These are phyloP conservation scores for Podila verticillata DNA, from an alignment of 192 early-diverging fungal genomes.

Conservation along the genomic window DNA sequence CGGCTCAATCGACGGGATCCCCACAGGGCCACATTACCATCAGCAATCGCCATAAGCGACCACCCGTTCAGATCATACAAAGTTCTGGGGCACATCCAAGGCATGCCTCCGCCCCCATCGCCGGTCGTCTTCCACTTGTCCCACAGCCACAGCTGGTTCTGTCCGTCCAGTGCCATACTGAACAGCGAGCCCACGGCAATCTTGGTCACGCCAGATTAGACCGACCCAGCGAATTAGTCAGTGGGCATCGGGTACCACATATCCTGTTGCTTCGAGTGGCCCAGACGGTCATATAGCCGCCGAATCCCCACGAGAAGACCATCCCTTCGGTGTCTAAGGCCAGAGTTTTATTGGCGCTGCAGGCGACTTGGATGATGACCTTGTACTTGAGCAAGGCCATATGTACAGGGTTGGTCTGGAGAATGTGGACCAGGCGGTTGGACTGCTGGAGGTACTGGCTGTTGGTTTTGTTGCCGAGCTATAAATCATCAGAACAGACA, in stretches of 20 bases:
- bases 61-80: conserved; percentile 62
- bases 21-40: conserved; percentile 54
- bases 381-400: conserved; percentile 41
- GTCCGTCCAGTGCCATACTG: conserved; percentile 58
- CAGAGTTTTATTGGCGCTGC: conserved; percentile 71
- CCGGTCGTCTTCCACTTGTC: conserved; percentile 65
- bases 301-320: conserved; percentile 75
- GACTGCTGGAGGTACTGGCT: conserved; percentile 57
- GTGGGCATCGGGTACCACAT: conserved; percentile 53
- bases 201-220: conserved; percentile 31
- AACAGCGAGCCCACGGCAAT: conserved; percentile 59
- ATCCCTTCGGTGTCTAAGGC: conserved; percentile 58
- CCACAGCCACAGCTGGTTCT: conserved; percentile 57
- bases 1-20: conserved; percentile 31
- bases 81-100: conserved; percentile 60
- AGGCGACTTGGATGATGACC: conserved; percentile 59
- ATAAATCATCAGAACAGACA: neutral
- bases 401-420: conserved; percentile 53
- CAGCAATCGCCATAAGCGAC: conserved; percentile 47
- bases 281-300: conserved; percentile 73
- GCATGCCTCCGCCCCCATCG: conserved; percentile 59
- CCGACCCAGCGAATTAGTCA: conserved; percentile 51
- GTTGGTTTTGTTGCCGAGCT: conserved; percentile 60
- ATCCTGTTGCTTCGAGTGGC: conserved; percentile 63
- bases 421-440: conserved; percentile 48